Evolutionary conservation across 163 green algal species (phyloP).

Genomic region (Dunaliella salina): DNA sequence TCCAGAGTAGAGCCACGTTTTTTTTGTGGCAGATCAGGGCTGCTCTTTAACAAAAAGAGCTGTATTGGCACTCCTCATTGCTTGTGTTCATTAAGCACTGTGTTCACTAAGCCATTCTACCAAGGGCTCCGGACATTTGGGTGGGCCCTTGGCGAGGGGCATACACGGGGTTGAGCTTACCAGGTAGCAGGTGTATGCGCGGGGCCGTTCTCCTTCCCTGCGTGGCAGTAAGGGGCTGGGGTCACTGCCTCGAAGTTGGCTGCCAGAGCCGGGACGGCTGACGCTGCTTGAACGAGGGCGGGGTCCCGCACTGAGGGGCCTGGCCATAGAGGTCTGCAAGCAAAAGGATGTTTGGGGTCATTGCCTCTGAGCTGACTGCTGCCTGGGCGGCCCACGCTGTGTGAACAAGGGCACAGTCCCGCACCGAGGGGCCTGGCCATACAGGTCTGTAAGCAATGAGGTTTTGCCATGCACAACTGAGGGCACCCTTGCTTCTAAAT

Average conservation of each 20-base stretch:
- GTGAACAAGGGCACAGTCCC: neutral
- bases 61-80: neutral
- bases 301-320: neutral
- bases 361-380: neutral
- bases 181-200: conserved; percentile 30
- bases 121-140: neutral
- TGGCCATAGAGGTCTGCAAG: neutral
- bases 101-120: neutral
- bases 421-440: neutral
- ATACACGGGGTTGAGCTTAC: neutral
- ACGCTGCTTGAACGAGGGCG: neutral
- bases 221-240: neutral
- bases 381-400: neutral
- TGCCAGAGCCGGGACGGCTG: neutral
- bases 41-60: neutral
- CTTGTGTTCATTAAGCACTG: neutral
- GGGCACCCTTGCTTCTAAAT: neutral
- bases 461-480: neutral
- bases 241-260: neutral
- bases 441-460: neutral
- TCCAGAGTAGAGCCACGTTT: too few species aligned
- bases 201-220: conserved; percentile 17
- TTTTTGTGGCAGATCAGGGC: too few species aligned
- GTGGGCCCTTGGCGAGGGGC: too few species aligned
- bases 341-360: neutral